Evolutionary conservation across 2,329 filamentous ascomycete genomes (phyloP), one percentile per base, ranked within the genome.

Genomic region (Reticulascus tulasneorum): DNA sequence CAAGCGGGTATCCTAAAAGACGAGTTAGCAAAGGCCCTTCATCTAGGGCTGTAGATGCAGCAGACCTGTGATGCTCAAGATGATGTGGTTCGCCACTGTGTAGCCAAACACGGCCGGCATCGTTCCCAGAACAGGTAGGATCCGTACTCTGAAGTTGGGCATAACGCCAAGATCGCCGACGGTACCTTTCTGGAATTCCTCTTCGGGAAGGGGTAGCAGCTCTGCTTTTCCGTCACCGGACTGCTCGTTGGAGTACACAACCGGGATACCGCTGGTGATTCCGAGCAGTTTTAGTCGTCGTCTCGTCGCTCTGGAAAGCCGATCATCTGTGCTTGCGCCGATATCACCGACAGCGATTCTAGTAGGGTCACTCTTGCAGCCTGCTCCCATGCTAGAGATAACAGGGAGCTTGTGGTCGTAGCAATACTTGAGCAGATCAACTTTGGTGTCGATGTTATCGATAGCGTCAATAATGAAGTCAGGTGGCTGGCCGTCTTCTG

Each of bases 101-200:
- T 96, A 85, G 8, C 93, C 93, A 58, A 98, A 98, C 1, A 97
- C 83, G 3, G 93, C 91, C 0, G 93, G 93, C 90, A 98, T 96
- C 0, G 93, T 98, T 1, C 93, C 93, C 4, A 98, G 67, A 0
- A 98, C 93, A 0, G 93, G 93, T 8, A 98, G 64, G 38, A 98
- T 98, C n/a, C 93, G 77, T 9, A 95, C 87, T 17, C 93, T 77
- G 60, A 98, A 98, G 56, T 95, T 90, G 2, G 90, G 86, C 33
- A 98, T 74, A 0, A 94, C 86, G 27, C 89, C 86, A 0, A 97
- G 72, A 47, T 96, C 90, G 18, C 84, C 83, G 0, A 97, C 88
- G 13, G 80, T 72, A 13, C 93, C 93, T 62, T 93, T 94, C 30
- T 78, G 63, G 52, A 89, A 93, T 56, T 97, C 90, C 31, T 93